Conservation (phyloP, 1,139 yeast species). For the Pichia sp. region DNA sequence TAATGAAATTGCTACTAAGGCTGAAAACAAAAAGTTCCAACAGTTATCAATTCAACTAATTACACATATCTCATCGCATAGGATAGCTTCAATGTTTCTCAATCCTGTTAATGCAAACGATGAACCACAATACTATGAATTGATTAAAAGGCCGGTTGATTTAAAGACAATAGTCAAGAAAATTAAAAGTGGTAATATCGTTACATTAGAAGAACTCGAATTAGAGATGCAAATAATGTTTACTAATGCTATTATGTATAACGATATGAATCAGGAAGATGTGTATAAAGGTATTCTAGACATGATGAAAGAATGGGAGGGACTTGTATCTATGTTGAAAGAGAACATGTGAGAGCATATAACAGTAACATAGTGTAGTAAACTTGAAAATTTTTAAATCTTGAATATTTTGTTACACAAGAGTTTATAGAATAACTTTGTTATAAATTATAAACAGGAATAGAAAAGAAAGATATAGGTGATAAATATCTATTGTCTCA, state of each 20-base stretch:
- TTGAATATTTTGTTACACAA: not conserved
- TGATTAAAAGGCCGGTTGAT: slow-evolving; percentile 62
- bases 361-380: not conserved
- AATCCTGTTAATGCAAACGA: slow-evolving; percentile 62
- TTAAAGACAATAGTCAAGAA: slow-evolving; percentile 54
- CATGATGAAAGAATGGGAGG: slow-evolving; percentile 56
- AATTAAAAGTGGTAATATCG: slow-evolving; percentile 54
- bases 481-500: slow-evolving; percentile 23
- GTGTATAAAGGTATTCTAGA: slow-evolving; percentile 57
- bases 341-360: slow-evolving; percentile 21
- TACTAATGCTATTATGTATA: slow-evolving; percentile 80
- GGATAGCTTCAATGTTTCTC: slow-evolving; percentile 68
- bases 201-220: slow-evolving; percentile 47
- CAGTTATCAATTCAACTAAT: slow-evolving; percentile 52
- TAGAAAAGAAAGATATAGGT: not conserved
- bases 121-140: slow-evolving; percentile 61
- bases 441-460: slow-evolving; percentile 1
- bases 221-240: slow-evolving; percentile 70
- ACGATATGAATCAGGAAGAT: slow-evolving; percentile 53
- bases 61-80: slow-evolving; percentile 59
- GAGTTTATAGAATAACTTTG: no score
- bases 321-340: slow-evolving; percentile 43
- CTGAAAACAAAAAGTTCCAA: slow-evolving; percentile 41
- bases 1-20: slow-evolving; percentile 2
- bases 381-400: not conserved